Percentiles rank a stretch among this genome's conserved stretches.
Evolutionary conservation across 2,329 filamentous ascomycete species (phyloP).

Genomic region (Tolypocladium inflatum): DNA sequence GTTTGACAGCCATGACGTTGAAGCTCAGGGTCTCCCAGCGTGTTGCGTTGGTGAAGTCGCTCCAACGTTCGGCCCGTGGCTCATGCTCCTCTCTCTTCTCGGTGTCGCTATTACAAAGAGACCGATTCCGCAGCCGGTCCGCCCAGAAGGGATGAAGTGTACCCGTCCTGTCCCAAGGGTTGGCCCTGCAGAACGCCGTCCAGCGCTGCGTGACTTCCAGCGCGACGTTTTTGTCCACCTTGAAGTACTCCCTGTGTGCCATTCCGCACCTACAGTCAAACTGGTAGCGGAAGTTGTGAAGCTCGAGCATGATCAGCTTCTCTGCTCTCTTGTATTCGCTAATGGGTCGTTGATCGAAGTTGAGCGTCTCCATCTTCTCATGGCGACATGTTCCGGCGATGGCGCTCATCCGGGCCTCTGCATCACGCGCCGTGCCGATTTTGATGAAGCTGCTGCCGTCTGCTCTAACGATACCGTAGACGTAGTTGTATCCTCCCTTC

Average conservation of each 20-base stretch:
- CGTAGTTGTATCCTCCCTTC: not conserved
- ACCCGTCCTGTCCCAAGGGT: not conserved
- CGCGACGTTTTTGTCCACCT: not conserved
- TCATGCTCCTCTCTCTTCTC: not conserved
- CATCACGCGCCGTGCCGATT: not conserved
- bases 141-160: not conserved
- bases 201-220: not conserved
- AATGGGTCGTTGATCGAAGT: not conserved
- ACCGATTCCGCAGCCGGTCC: not conserved
- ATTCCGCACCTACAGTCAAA: not conserved
- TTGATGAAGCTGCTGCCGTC: not conserved
- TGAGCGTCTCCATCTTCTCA: not conserved
- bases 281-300: not conserved
- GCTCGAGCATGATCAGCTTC: not conserved
- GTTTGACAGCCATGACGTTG: not conserved
- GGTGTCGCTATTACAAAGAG: not conserved
- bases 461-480: not conserved
- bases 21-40: not conserved
- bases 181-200: not conserved
- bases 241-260: not conserved
- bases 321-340: not conserved
- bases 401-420: not conserved
- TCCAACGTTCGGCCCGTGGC: not conserved
- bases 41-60: not conserved
- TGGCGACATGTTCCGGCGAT: not conserved